Base-by-base conservation (phyloP, 2,329 filamentous ascomycete species). In the Macrophomina phaseolina region DNA sequence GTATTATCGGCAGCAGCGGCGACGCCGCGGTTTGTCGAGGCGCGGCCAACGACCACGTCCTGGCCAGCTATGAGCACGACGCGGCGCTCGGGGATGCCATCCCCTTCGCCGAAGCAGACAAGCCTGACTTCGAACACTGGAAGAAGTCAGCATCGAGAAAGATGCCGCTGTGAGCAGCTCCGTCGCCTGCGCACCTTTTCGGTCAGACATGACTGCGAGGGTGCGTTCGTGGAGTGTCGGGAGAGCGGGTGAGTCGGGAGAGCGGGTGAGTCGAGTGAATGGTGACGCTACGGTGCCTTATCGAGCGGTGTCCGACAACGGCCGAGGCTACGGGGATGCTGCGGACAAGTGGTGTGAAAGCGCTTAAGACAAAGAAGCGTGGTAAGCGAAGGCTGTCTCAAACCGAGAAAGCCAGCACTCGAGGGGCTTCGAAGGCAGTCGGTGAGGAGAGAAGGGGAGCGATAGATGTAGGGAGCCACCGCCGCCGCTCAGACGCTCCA, bases 1-100 rank as follows among this genome's bases (percentile, higher is more conserved):
- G 83, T 87, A 75, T 92, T 93, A 70, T 85, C 76, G 5, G 71
- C 45, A 68, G 78, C 74, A 71, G 81, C 74, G 64, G 77, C 73
- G 48, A 81, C 77, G 48, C 78, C 83, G 69, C 65, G 65, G 36
- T 67, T 62, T 64, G 73, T 77, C 11, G 82, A 84, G 0, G 81
- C 76, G 30, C 82, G 81, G 40, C 81, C 81, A 69, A 84, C 77
- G 28, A 71, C 71, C 36, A 81, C 70, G 9, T 69, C 70, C 9
- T 71, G 45, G 51, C 70, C 70, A 7, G 76, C 67, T 3, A 64
- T 53, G 45, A 79, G 68, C 53, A 73, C 69, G 62, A 80, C 72
- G 55, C 71, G 71, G 61, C 79, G 77, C 23, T 71, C 69, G 49
- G 68, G 61, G 65, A 74, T 71, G 62, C 70, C 68, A 71, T 85